Base-by-base conservation (phyloP, 2,329 filamentous ascomycete genomes). In the Calonectria pseudoreteaudii region DNA sequence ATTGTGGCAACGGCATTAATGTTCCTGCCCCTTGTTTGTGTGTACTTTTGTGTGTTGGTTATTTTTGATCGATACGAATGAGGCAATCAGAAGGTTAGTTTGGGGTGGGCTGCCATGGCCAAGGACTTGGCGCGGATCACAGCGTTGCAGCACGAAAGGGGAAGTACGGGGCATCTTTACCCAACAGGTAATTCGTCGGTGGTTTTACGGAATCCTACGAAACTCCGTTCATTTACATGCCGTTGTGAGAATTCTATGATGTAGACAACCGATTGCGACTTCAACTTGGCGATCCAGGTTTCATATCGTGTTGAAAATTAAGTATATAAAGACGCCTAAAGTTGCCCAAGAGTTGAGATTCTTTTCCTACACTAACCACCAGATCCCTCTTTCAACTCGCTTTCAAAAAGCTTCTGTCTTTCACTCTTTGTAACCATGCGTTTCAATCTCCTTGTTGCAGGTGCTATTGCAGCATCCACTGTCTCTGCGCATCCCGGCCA, bases 401-500 rank as follows among this genome's bases (percentile, higher is more conserved):
- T 28, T 13, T 13, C 14, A 50, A 38, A 16, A 41, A 47, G 50
- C 13, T 20, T 38, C 36, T 23, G 53, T 14, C 47, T 20, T 34
- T 64, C 7, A 52, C 56, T 64, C 31, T 26, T 41, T 28, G 20
- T 5, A 38, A 62, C 18, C 44, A 70, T 70, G 67, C 67, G 67
- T 34, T 70, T 70, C 34, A 2, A 9, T 62, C 14, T 41, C 20
- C 44, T 70, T 50, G 34, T 70, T 30, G 56, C 47, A 10, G 67
- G 38, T 50, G 67, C 47, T n/a, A 31, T 64, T 53, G 67, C 67
- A 23, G 67, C 34, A 20, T 47, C 28, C 14, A 23, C 30, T 20
- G 56, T 70, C 30, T 70, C 67, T 34, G 67, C 67, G 1, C 67
- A 70, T 30, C 67, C 67, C 14, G 67, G 67, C 30, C 67, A 70